Conservation (phyloP, 768 basidiomycete genomes). For the Trametes sanguinea region DNA sequence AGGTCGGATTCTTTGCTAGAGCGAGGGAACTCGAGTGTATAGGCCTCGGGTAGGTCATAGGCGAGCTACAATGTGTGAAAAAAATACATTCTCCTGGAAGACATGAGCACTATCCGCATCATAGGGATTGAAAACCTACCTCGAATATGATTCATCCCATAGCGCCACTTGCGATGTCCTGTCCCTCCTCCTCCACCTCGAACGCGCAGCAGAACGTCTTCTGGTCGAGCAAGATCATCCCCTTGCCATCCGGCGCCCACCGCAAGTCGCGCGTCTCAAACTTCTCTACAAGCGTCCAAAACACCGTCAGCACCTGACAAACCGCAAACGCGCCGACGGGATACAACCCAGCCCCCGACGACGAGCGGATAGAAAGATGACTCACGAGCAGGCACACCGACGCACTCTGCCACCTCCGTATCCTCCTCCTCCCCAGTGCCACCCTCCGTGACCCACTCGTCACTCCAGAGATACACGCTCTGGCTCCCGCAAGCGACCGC, state of each 20-base stretch:
- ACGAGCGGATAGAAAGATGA: conserved; percentile 17
- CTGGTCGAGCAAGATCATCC: conserved; percentile 71
- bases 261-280: conserved; percentile 70
- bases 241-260: conserved; percentile 90
- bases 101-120: too few species aligned
- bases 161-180: background rate
- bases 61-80: too few species aligned
- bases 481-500: conserved; percentile 66
- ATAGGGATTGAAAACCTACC: too few species aligned
- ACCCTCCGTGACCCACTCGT: conserved; percentile 68
- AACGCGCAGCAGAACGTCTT: conserved; percentile 86
- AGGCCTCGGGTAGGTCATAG: too few species aligned
- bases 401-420: conserved; percentile 84
- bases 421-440: conserved; percentile 47
- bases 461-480: conserved; percentile 79
- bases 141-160: background rate
- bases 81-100: too few species aligned
- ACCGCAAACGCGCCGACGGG: background rate
- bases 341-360: background rate
- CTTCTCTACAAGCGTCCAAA: conserved; percentile 45
- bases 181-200: conserved; percentile 51
- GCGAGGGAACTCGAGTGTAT: too few species aligned
- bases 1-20: too few species aligned
- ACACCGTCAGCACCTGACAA: background rate
- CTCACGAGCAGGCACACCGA: conserved; percentile 86